Base-by-base conservation (phyloP, 768 basidiomycete species). In the Macrolepiota albuminosa region DNA sequence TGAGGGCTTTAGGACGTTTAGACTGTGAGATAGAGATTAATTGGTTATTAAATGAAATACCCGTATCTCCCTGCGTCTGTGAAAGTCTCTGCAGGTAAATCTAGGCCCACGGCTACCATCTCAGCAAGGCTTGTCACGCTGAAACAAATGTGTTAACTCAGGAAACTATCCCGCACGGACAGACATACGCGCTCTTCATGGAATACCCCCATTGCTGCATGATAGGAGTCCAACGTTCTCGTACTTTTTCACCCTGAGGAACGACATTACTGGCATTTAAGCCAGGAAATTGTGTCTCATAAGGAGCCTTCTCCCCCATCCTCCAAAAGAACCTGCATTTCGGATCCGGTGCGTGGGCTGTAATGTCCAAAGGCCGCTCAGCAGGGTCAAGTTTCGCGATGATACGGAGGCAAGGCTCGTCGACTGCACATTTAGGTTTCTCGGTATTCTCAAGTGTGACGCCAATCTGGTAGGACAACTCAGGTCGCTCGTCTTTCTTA, bases 391-490 rank as follows among this genome's bases (percentile, higher is more conserved):
- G 78, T 3, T 76, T 76, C 54, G 83, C 82, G 64, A 98, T 98
- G 60, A 98, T 79, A 43, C 78, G 77, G 45, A 92, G 79, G 69
- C 95, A 98, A 11, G 90, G 85, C 51, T 90, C 87, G 68, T 94
- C 83, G 10, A 84, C 86, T 4, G 91, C 89, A 70, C 91, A 93
- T 70, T 85, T 91, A 40, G 89, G 89, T 67, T 92, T 93, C 75
- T 97, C 95, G 2, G 94, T 98, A 71, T 95, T 94, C 74, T 95
- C 93, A n/a, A 96, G 84, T 5, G 95, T 97, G 5, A 94, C 93
- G 2, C 95, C 95, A 45, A 93, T 87, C 73, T 98, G 95, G 72
- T 93, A 98, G 57, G 89, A 86, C 11, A 92, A 76, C 64, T 97
- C 92, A 0, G 93, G 92, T 18, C 86, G 84, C 69, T 92, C 87